phyloP scores from a whole-genome alignment of 495 filamentous ascomycete species.

The Symbiotaphrina buchneri region DNA sequence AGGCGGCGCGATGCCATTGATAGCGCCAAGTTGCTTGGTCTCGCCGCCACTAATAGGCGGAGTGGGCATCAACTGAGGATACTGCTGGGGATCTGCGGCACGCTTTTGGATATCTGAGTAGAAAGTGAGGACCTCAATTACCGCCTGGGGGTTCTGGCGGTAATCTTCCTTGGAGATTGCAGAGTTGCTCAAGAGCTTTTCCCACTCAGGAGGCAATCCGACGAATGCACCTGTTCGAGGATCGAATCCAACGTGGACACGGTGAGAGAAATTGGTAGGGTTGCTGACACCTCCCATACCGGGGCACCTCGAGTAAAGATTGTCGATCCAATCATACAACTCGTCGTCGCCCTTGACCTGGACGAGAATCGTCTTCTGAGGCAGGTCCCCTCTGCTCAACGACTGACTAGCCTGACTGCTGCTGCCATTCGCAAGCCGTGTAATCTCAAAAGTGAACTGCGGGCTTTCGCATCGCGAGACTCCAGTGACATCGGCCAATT shows the following conservation, averaged over 20 bases:
- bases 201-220: slow-evolving; percentile 88
- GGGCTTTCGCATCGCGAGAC: slow-evolving; percentile 72
- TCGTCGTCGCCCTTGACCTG: slow-evolving; percentile 88
- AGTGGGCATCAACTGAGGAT: slow-evolving; percentile 46
- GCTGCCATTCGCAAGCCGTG: slow-evolving; percentile 39
- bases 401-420: slow-evolving; percentile 34
- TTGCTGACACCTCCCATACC: slow-evolving; percentile 97
- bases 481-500: slow-evolving; percentile 62
- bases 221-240: slow-evolving; percentile 81
- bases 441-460: slow-evolving; percentile 80
- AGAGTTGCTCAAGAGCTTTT: slow-evolving; percentile 78
- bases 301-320: slow-evolving; percentile 85
- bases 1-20: slow-evolving; percentile 57
- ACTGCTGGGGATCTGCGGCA: slow-evolving; percentile 57
- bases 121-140: slow-evolving; percentile 92
- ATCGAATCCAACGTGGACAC: slow-evolving; percentile 94
- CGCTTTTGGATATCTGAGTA: slow-evolving; percentile 89
- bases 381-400: slow-evolving; percentile 44
- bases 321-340: slow-evolving; percentile 95
- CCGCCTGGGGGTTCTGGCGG: slow-evolving; percentile 91
- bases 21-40: slow-evolving; percentile 44
- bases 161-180: slow-evolving; percentile 97
- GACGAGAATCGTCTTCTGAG: slow-evolving; percentile 60
- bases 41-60: slow-evolving; percentile 28
- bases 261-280: slow-evolving; percentile 89